Evolutionary conservation across 495 filamentous ascomycete species (phyloP), one percentile per base, ranked within the genome.

Genomic region (Penicillium arizonense): DNA sequence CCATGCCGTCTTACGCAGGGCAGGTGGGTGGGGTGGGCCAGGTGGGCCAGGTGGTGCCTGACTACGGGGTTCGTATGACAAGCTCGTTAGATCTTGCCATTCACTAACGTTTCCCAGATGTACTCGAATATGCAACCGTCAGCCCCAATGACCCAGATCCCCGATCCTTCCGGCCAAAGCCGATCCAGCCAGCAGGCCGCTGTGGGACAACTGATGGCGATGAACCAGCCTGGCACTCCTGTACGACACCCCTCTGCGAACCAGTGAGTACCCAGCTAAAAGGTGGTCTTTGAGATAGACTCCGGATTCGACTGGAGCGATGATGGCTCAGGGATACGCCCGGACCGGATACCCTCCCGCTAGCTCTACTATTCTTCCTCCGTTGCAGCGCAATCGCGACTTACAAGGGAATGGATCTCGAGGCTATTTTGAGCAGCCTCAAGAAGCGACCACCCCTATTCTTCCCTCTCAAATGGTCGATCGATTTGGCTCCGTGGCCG

Each of bases 181-280:
- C 68, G 72, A 32, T 52, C 67, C 14, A 67, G 63, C 49, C 72
- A 75, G 38, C 70, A 75, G 52, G 70, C 72, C 18, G 60, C 72
- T 1, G 72, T 75, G 65, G 70, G 72, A 55, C 68, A 69, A 44
- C 38, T 75, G 45, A 71, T 72, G 53, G 63, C 68, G 52, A 71
- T 72, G 63, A 73, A 72, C 44, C 69, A 67, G 55, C 65, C 70
- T 57, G 69, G 69, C 40, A 75, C 72, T 53, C 72, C 72, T 67
- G 72, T 75, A 75, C 65, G 72, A 57, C 63, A 67, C 61, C 60
- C 63, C 58, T 64, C 57, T 49, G 49, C 61, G 40, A 62, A 59
- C 48, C 54, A 57, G 55, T 65, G 57, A 62, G 47, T 46, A 59
- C 48, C 50, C 62, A 61, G 67, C 63, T 64, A 65, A 69, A 69